A percentile compares a stretch with the other conserved stretches of the same genome.
These are phyloP conservation scores for Paramecium sexaurelia DNA, from an alignment of 73 alveolate genomes.

Conservation along the genomic window DNA sequence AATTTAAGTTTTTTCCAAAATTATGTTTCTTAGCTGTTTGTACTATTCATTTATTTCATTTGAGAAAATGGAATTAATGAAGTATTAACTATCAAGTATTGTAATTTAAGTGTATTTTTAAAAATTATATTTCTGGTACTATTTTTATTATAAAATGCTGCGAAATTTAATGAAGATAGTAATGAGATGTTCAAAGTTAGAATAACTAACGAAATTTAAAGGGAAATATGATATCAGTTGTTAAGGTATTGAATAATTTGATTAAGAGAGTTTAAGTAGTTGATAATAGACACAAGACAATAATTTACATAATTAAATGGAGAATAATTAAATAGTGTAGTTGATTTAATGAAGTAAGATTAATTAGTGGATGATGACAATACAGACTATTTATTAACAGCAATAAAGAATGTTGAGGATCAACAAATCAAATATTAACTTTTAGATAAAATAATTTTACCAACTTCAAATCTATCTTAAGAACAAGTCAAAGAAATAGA, in stretches of 20 bases:
- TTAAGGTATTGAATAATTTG: background rate
- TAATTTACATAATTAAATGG: background rate
- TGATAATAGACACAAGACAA: background rate
- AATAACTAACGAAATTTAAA: background rate
- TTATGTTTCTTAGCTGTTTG: background rate
- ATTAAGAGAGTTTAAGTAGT: slow-evolving; percentile 13
- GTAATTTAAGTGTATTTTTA: background rate
- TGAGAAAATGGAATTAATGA: background rate
- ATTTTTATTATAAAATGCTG: background rate
- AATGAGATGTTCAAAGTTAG: slow-evolving; percentile 1
- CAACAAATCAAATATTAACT: background rate
- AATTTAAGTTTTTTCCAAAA: background rate
- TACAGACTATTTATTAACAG: background rate
- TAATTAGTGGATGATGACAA: background rate
- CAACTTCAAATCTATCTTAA: background rate
- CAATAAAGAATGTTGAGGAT: background rate
- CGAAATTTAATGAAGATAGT: background rate
- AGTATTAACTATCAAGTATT: background rate
- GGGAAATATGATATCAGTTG: slow-evolving; percentile 16
- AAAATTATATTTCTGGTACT: background rate
- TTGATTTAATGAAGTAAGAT: background rate
- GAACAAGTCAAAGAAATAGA: background rate
- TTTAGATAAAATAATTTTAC: slow-evolving; percentile 1
- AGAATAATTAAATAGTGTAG: background rate
- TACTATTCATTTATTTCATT: background rate